phyloP scores from a whole-genome alignment of 1,139 yeast species.

The Geotrichum fermentans region DNA sequence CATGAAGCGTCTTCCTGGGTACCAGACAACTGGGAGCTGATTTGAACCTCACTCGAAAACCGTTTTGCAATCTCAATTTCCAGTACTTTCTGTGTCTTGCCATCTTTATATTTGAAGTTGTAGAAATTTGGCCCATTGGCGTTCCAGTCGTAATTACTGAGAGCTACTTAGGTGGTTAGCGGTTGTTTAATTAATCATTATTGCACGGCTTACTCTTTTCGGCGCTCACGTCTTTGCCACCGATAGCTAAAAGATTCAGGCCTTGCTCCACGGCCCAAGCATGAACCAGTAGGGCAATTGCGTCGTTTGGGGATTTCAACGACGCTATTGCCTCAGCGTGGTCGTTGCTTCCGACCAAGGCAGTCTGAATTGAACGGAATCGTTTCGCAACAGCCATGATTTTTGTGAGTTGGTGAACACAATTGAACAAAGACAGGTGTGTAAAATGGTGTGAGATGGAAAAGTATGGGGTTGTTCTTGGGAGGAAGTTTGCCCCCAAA shows the following conservation, averaged over 20 bases:
- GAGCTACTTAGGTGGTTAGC: background rate
- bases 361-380: conserved; percentile 5
- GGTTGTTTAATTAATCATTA: background rate
- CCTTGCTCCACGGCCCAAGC: conserved; percentile 10
- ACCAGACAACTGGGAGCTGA: conserved; percentile 1
- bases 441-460: too few relatives aligned
- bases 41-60: conserved; percentile 10
- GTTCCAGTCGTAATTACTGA: conserved; percentile 10
- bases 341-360: conserved; percentile 1
- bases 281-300: conserved; percentile 14
- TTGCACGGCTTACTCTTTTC: conserved; percentile 2
- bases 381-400: conserved; percentile 1
- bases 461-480: too few relatives aligned
- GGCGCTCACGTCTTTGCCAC: conserved; percentile 4
- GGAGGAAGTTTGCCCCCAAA: too few relatives aligned
- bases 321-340: background rate
- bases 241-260: conserved; percentile 2
- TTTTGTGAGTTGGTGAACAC: background rate
- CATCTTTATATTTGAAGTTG: conserved; percentile 4
- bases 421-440: background rate
- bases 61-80: conserved; percentile 14
- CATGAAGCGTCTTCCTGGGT: conserved; percentile 10
- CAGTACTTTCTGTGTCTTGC: background rate
- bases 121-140: conserved; percentile 15
- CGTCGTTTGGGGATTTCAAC: conserved; percentile 13